Percentiles rank a stretch among this genome's conserved stretches.
These are phyloP conservation scores for Talaromyces wortmannii DNA, from an alignment of 495 filamentous ascomycete species.

Conservation along the genomic window DNA sequence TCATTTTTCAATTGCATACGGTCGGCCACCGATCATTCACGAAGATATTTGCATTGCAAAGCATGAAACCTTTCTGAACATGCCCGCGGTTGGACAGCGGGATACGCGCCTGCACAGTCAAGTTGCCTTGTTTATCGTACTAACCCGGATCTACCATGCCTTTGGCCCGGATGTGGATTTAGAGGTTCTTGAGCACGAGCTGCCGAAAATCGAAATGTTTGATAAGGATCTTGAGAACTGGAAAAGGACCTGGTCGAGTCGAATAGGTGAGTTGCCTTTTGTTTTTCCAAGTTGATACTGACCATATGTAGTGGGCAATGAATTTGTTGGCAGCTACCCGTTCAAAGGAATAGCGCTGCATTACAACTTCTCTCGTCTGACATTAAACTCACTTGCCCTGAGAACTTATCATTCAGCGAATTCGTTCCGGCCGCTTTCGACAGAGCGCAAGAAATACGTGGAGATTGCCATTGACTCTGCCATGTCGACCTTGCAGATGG, in stretches of 20 bases:
- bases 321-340: conserved; percentile 46
- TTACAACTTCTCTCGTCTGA: conserved; percentile 48
- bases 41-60: conserved; percentile 45
- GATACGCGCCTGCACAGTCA: conserved; percentile 50
- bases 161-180: conserved; percentile 53
- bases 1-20: conserved; percentile 49
- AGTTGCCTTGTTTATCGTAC: conserved; percentile 51
- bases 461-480: conserved; percentile 50
- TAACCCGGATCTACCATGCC: conserved; percentile 48
- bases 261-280: conserved; percentile 29
- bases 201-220: conserved; percentile 34
- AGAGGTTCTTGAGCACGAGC: conserved; percentile 40
- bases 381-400: conserved; percentile 51
- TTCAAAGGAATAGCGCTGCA: conserved; percentile 46
- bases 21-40: conserved; percentile 47
- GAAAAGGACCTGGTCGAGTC: conserved; percentile 41
- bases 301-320: conserved; percentile 33
- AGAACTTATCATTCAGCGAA: conserved; percentile 45
- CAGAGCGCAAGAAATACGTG: conserved; percentile 43
- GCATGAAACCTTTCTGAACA: conserved; percentile 41
- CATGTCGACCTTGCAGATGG: conserved; percentile 39
- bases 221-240: conserved; percentile 37
- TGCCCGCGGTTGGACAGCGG: conserved; percentile 34
- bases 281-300: conserved; percentile 7
- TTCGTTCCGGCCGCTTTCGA: conserved; percentile 41